Percentiles rank a stretch among this genome's conserved stretches.
These are phyloP conservation scores for Candida tropicalis DNA, from an alignment of 1,139 yeast genomes.

Conservation along the genomic window DNA sequence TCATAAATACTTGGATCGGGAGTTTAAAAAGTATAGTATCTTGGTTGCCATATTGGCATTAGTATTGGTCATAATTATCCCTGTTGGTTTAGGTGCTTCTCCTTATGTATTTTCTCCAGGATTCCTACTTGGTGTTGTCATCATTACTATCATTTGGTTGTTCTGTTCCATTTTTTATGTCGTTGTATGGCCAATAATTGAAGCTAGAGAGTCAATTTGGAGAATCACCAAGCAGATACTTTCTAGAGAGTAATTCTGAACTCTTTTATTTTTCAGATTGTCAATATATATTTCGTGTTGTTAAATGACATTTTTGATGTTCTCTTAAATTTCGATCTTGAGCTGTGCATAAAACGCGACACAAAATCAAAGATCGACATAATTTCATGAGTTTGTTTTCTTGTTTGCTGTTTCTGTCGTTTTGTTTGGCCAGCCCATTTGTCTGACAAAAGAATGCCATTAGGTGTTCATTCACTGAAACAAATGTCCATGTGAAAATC, in stretches of 20 bases:
- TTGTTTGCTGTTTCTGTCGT: neutral
- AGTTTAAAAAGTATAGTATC: conserved; percentile 23
- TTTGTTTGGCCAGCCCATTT: neutral
- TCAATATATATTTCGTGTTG: too few relatives aligned
- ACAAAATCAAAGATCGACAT: too few relatives aligned
- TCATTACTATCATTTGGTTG: conserved; percentile 23
- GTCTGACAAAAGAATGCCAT: neutral
- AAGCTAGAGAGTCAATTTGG: conserved; percentile 20
- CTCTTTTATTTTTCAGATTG: too few relatives aligned
- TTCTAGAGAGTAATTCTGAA: neutral
- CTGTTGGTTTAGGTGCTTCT: conserved; percentile 20
- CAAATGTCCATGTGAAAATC: neutral
- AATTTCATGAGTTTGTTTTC: too few relatives aligned
- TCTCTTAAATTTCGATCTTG: too few relatives aligned
- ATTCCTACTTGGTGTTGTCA: conserved; percentile 21
- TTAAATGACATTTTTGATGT: too few relatives aligned
- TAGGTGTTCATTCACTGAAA: neutral
- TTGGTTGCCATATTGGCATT: conserved; percentile 19
- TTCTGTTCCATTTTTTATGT: conserved; percentile 21
- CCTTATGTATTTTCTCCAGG: conserved; percentile 22
- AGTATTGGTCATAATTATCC: conserved; percentile 20
- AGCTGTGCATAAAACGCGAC: too few relatives aligned
- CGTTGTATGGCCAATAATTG: conserved; percentile 20
- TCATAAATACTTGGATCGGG: conserved; percentile 19
- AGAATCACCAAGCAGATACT: conserved; percentile 3